These are phyloP conservation scores for Ambispora gerdemannii DNA, from an alignment of 192 early-diverging fungal species.

Conservation along the genomic window DNA sequence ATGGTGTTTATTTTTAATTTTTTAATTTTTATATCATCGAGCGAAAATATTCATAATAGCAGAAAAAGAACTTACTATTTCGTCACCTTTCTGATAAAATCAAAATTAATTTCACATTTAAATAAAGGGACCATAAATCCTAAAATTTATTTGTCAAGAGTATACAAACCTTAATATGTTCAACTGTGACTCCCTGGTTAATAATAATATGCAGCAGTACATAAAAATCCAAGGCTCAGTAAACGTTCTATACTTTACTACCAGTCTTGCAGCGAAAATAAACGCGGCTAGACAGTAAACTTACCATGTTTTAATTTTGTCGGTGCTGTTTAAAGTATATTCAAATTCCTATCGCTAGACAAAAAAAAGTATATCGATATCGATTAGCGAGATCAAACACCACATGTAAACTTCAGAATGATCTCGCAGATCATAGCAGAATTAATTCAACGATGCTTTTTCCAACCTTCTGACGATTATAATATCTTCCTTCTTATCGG, in stretches of 20 bases:
- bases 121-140: not conserved
- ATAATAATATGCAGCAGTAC: not conserved
- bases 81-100: not conserved
- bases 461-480: constrained; percentile 3
- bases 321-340: too few species aligned
- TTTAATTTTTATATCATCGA: not conserved
- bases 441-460: too few species aligned
- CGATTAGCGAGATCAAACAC: too few species aligned
- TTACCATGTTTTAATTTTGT: not conserved
- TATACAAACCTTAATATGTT: not conserved
- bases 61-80: not conserved
- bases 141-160: not conserved
- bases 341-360: too few species aligned
- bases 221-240: not conserved
- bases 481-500: constrained; percentile 1
- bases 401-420: too few species aligned
- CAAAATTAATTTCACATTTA: not conserved
- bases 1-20: not conserved
- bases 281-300: not conserved
- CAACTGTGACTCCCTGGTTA: not conserved
- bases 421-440: too few species aligned
- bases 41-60: not conserved
- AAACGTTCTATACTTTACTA: not conserved
- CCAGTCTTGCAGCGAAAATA: not conserved
- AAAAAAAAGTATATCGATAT: too few species aligned